These are phyloP conservation scores for Mycena maculata DNA, from an alignment of 768 basidiomycete species.

Conservation along the genomic window DNA sequence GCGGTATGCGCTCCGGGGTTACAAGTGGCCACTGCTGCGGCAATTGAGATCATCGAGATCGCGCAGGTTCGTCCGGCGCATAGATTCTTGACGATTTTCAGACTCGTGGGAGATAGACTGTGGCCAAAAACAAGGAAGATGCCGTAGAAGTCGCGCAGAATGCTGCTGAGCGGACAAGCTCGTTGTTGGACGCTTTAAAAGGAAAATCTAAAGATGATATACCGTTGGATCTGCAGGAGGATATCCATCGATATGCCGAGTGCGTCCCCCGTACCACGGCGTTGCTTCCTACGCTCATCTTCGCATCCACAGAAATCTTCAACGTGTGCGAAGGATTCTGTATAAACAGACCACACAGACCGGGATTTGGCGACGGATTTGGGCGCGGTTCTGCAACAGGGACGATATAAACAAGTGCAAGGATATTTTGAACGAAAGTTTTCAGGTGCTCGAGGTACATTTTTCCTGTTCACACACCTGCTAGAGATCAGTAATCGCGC, in stretches of 20 bases:
- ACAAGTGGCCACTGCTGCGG: background rate
- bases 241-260: constrained; percentile 4
- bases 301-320: constrained; percentile 2
- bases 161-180: constrained; percentile 9
- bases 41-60: constrained; percentile 19
- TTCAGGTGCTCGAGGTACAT: constrained; percentile 10
- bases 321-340: constrained; percentile 8
- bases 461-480: background rate
- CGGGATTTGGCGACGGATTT: background rate
- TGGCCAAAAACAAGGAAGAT: constrained; percentile 17
- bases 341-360: background rate
- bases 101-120: background rate
- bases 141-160: constrained; percentile 10
- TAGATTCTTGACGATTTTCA: background rate
- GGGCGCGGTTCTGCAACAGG: background rate
- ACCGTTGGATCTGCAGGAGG: background rate
- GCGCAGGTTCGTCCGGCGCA: constrained; percentile 10
- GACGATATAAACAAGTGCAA: constrained; percentile 17
- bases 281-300: background rate
- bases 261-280: background rate
- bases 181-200: constrained; percentile 14
- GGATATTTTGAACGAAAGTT: constrained; percentile 9
- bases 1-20: background rate
- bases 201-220: constrained; percentile 9
- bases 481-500: background rate